Percentiles rank a stretch among this genome's conserved stretches.
Conservation (phyloP, 2,329 filamentous ascomycete species). For the Talaromyces sp. region DNA sequence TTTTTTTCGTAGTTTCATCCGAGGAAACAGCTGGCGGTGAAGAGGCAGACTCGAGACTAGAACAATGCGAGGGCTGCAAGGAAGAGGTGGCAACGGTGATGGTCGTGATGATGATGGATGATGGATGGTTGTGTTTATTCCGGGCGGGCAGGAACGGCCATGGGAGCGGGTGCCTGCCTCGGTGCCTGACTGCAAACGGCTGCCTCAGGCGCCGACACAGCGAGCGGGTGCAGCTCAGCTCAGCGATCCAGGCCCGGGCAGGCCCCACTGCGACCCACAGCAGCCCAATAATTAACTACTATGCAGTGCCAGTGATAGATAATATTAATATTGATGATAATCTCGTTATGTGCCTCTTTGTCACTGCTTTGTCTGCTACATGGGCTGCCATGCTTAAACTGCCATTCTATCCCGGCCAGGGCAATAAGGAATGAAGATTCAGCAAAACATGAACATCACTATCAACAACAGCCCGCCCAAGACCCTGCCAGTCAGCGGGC, state of each 20-base stretch:
- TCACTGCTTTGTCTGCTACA: not conserved
- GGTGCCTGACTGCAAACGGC: not conserved
- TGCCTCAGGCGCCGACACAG: not conserved
- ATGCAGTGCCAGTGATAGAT: too few relatives aligned
- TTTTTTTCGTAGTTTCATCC: too few relatives aligned
- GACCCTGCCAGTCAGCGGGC: not conserved
- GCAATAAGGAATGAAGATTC: not conserved
- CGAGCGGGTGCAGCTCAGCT: not conserved
- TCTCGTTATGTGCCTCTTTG: too few relatives aligned
- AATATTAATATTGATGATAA: too few relatives aligned
- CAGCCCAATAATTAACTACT: not conserved
- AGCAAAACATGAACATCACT: not conserved
- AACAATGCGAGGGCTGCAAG: not conserved
- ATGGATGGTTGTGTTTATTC: not conserved
- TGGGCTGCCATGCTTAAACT: not conserved
- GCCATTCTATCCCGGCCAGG: too few relatives aligned
- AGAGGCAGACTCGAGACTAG: not conserved
- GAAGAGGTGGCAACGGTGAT: not conserved
- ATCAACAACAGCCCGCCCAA: not conserved
- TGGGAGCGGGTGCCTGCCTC: not conserved
- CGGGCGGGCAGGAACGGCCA: not conserved
- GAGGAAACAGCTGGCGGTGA: not conserved
- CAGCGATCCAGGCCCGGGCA: not conserved
- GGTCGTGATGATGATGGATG: not conserved
- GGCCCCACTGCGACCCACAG: not conserved